These are phyloP conservation scores for Trichosanthes truncata DNA, from an alignment of 306 rosid genomes.

Conservation along the genomic window DNA sequence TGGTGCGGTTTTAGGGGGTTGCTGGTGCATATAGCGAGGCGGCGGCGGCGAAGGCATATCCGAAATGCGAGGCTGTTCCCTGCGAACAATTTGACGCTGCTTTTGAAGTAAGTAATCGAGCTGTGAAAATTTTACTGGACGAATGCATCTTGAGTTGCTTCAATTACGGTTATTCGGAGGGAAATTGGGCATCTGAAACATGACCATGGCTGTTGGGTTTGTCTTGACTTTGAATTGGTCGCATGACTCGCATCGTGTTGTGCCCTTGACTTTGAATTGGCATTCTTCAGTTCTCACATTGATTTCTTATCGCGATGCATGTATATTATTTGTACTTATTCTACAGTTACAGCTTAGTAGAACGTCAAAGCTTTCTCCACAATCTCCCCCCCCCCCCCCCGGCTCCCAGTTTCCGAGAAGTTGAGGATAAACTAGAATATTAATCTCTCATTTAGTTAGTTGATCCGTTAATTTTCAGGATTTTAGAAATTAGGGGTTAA, in stretches of 20 bases:
- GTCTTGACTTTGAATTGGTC: neutral
- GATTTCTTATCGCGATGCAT: neutral
- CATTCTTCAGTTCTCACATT: neutral
- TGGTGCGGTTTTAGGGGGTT: slow-evolving; percentile 57
- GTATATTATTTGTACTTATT: neutral
- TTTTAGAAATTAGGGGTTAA: neutral
- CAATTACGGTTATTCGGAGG: neutral
- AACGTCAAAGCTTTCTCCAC: neutral
- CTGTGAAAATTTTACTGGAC: neutral
- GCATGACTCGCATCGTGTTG: neutral
- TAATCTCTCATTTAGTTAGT: neutral
- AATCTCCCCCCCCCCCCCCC: neutral
- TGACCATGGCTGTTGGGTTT: neutral
- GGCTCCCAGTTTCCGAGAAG: neutral
- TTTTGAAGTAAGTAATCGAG: slow-evolving; percentile 46
- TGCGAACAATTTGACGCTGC: slow-evolving; percentile 88
- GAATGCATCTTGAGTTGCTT: neutral
- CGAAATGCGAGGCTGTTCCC: slow-evolving; percentile 92
- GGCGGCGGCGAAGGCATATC: slow-evolving; percentile 90
- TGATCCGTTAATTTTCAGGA: neutral
- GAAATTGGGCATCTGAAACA: neutral
- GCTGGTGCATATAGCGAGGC: slow-evolving; percentile 86
- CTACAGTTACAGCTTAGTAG: neutral
- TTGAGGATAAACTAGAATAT: neutral
- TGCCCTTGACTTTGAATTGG: neutral